Conservation (phyloP, 106 monocot species). For the Hemerocallis citrina region DNA sequence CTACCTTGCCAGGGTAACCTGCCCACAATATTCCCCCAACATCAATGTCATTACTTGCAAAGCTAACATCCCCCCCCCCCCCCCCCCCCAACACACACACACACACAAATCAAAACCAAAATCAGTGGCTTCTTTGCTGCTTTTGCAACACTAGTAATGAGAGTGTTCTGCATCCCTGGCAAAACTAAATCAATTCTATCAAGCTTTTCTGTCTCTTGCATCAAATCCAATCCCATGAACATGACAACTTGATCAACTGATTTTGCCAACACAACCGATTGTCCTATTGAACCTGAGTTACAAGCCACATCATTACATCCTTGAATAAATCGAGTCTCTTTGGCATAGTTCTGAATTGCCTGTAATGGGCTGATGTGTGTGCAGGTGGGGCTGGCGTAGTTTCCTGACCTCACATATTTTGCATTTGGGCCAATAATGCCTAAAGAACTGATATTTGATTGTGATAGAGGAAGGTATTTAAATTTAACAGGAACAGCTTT, state of each 20-base stretch:
- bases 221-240: constrained; percentile 83
- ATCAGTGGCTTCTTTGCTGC: constrained; percentile 76
- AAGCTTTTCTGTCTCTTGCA: constrained; percentile 63
- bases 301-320: constrained; percentile 64
- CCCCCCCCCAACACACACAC: too few relatives aligned
- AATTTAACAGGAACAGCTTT: too few relatives aligned
- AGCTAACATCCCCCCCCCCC: constrained; percentile 76
- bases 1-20: constrained; percentile 94
- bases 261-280: constrained; percentile 54
- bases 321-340: constrained; percentile 32
- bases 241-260: constrained; percentile 73
- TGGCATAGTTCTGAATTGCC: constrained; percentile 42
- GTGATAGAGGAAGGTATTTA: too few relatives aligned
- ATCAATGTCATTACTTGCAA: constrained; percentile 45
- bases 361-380: constrained; percentile 39
- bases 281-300: constrained; percentile 19
- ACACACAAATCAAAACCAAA: constrained; percentile 77
- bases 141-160: constrained; percentile 61
- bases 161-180: constrained; percentile 65
- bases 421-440: constrained; percentile 84
- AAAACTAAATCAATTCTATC: constrained; percentile 69
- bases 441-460: constrained; percentile 49
- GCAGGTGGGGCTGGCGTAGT: constrained; percentile 84
- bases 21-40: constrained; percentile 82
- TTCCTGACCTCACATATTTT: constrained; percentile 49